These are phyloP conservation scores for Raffaelea deltoideospora DNA, from an alignment of 2,329 filamentous ascomycete species.

Conservation along the genomic window DNA sequence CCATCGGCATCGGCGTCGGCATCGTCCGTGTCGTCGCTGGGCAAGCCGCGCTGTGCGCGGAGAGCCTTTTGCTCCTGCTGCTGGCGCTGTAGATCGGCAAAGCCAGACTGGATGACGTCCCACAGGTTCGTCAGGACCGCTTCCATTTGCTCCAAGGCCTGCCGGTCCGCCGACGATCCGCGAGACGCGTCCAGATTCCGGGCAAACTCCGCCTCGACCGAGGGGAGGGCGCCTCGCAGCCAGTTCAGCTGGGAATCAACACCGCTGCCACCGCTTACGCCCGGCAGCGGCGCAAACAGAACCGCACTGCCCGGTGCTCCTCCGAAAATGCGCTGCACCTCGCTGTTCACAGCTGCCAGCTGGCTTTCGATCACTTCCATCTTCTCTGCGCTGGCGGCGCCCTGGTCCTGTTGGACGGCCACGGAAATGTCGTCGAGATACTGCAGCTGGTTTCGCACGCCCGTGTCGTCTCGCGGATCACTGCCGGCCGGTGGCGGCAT, in stretches of 20 bases:
- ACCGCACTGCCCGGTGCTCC: slow-evolving; percentile 20
- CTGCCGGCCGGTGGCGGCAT: slow-evolving; percentile 24
- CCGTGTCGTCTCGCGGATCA: no score
- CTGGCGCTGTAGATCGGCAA: slow-evolving; percentile 37
- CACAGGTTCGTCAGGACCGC: slow-evolving; percentile 37
- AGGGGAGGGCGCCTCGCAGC: slow-evolving; percentile 45
- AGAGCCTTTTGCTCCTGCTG: slow-evolving; percentile 37
- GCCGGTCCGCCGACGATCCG: slow-evolving; percentile 16
- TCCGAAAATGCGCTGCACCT: slow-evolving; percentile 43
- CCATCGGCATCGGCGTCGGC: slow-evolving; percentile 50
- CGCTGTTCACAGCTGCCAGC: slow-evolving; percentile 47
- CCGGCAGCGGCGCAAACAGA: slow-evolving; percentile 41
- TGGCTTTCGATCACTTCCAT: slow-evolving; percentile 28
- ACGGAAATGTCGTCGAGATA: slow-evolving; percentile 55
- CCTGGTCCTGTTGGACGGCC: slow-evolving; percentile 43
- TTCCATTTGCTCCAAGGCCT: slow-evolving; percentile 40
- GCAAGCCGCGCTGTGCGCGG: slow-evolving; percentile 39
- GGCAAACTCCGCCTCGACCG: slow-evolving; percentile 28
- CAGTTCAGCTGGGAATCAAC: slow-evolving; percentile 55
- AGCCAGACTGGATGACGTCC: slow-evolving; percentile 40
- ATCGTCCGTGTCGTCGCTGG: slow-evolving; percentile 46
- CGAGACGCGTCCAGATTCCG: slow-evolving; percentile 18
- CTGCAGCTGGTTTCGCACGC: slow-evolving; percentile 44
- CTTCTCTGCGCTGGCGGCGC: slow-evolving; percentile 13
- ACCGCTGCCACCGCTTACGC: slow-evolving; percentile 37